phyloP scores from a whole-genome alignment of 2,329 filamentous ascomycete species.

The Colletotrichum costaricense region DNA sequence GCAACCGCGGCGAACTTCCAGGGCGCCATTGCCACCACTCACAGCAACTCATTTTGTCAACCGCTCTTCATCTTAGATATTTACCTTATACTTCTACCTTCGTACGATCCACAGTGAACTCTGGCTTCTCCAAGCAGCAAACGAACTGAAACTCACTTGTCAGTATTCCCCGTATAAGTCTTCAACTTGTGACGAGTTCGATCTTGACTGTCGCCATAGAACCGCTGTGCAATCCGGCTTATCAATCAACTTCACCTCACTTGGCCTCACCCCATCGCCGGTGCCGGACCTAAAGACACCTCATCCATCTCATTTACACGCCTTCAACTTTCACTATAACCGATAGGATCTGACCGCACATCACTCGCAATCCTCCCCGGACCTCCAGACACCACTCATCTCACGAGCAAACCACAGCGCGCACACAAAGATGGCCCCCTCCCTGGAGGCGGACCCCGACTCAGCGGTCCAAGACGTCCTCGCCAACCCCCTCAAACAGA shows the following conservation, averaged over 20 bases:
- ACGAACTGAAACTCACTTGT: not conserved
- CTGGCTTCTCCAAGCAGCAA: not conserved
- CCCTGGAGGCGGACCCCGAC: constrained; percentile 82
- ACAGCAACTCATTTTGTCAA: constrained; percentile 14
- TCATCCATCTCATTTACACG: not conserved
- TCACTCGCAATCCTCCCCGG: not conserved
- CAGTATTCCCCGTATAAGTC: not conserved
- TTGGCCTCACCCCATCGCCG: constrained; percentile 13
- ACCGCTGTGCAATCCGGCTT: constrained; percentile 13
- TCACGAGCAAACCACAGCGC: not conserved
- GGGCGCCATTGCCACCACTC: constrained; percentile 28
- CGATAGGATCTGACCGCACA: not conserved
- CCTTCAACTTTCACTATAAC: not conserved
- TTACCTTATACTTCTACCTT: no score
- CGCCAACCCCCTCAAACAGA: constrained; percentile 79
- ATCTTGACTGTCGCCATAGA: not conserved
- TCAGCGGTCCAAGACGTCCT: constrained; percentile 76
- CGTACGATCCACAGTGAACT: no score
- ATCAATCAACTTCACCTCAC: constrained; percentile 31
- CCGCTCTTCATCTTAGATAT: not conserved
- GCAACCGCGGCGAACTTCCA: not conserved
- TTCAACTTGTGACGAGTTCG: not conserved
- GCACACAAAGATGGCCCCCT: constrained; percentile 76
- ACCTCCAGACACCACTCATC: not conserved
- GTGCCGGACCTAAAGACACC: constrained; percentile 12